A percentile compares a stretch with the other conserved stretches of the same genome.
Evolutionary conservation across 768 basidiomycete species (phyloP).

Genomic region (Pseudohyphozyma bogoriensis): DNA sequence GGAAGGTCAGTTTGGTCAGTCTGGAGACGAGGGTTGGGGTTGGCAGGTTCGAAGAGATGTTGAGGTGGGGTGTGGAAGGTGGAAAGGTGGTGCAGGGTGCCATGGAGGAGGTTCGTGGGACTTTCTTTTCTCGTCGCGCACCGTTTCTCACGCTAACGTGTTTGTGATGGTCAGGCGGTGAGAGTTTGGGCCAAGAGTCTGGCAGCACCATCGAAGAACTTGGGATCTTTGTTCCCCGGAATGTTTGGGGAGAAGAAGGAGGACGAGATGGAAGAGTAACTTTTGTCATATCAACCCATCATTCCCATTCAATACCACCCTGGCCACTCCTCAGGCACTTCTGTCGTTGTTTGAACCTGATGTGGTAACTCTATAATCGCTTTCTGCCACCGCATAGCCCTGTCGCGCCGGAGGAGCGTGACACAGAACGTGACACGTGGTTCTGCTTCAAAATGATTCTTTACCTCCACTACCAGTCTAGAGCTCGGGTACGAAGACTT

Average conservation of each 20-base stretch:
- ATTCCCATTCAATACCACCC: no score
- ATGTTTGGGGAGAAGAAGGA: not conserved
- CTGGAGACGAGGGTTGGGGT: conserved; percentile 93
- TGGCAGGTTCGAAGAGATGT: conserved; percentile 82
- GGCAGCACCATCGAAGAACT: conserved; percentile 8
- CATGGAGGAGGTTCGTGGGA: conserved; percentile 45
- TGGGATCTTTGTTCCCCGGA: conserved; percentile 9
- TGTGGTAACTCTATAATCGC: no score
- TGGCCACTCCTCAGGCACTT: no score
- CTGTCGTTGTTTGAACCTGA: no score
- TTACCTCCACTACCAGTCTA: no score
- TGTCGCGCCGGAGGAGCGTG: no score
- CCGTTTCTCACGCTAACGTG: not conserved
- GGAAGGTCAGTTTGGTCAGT: conserved; percentile 74
- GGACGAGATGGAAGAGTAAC: conserved; percentile 15
- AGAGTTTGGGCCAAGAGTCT: conserved; percentile 4
- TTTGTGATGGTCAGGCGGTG: conserved; percentile 1
- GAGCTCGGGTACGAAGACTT: no score
- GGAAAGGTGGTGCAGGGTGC: conserved; percentile 66
- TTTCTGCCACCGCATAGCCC: no score
- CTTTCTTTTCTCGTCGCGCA: not conserved
- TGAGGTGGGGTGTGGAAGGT: conserved; percentile 66
- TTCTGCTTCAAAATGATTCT: no score
- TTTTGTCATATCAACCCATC: no score
- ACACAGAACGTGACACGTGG: no score